Percentiles rank a stretch among this genome's conserved stretches.
Conservation (phyloP, 2,329 filamentous ascomycete species). For the Calonectria naviculata region DNA sequence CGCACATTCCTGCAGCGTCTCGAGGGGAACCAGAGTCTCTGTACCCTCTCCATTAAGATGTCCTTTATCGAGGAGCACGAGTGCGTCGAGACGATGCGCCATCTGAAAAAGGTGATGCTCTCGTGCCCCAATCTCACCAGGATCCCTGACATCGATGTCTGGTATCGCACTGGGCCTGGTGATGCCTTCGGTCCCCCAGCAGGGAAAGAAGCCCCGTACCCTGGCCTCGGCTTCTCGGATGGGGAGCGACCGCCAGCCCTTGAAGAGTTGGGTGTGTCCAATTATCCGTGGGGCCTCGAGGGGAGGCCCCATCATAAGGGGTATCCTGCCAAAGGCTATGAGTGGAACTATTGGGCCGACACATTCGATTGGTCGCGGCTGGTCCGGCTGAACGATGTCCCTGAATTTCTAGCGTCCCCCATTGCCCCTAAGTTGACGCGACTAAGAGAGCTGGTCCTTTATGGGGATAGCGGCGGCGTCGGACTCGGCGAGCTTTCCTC, state of each 20-base stretch:
- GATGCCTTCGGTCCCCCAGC: not conserved
- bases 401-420: not conserved
- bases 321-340: constrained; percentile 5
- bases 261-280: constrained; percentile 15
- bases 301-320: not conserved
- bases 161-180: constrained; percentile 5
- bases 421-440: constrained; percentile 14
- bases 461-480: not conserved
- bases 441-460: constrained; percentile 16
- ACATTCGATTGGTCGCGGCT: constrained; percentile 22
- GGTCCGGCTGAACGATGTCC: not conserved
- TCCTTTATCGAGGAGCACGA: constrained; percentile 11
- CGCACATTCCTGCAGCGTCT: constrained; percentile 5
- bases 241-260: constrained; percentile 14
- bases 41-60: not conserved
- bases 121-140: constrained; percentile 21
- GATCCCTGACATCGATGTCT: constrained; percentile 7
- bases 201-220: not conserved
- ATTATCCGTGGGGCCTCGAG: constrained; percentile 19
- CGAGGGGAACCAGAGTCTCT: not conserved
- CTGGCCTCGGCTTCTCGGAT: constrained; percentile 13
- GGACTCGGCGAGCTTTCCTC: constrained; percentile 2
- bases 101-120: constrained; percentile 18
- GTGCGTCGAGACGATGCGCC: constrained; percentile 18
- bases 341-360: constrained; percentile 13